phyloP scores from a whole-genome alignment of 345 rosid species.

The Hibiscus trionum region DNA sequence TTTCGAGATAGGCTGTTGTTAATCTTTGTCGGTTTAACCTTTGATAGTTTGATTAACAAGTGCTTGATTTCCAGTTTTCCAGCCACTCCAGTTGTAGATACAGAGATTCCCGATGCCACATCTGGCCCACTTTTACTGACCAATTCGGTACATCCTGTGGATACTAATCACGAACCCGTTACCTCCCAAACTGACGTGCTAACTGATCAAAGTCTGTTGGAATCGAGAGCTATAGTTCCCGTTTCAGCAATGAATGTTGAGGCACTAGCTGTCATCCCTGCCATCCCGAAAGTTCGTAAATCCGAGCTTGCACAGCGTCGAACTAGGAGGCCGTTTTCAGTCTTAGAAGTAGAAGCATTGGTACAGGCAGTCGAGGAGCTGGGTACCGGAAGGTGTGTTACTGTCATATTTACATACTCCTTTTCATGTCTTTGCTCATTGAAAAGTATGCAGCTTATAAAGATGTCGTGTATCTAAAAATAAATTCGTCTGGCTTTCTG shows the following conservation, averaged over 20 bases:
- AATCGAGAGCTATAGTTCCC: conserved; percentile 59
- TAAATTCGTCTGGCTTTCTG: conserved; percentile 11
- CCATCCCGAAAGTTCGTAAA: conserved; percentile 53
- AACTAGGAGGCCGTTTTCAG: conserved; percentile 94
- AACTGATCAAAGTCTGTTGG: conserved; percentile 38
- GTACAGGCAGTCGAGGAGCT: conserved; percentile 84
- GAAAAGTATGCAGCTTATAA: not conserved
- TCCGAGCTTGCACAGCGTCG: conserved; percentile 77
- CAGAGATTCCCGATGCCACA: conserved; percentile 24
- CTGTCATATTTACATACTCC: not conserved
- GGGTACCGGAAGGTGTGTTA: conserved; percentile 82
- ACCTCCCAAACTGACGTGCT: conserved; percentile 34
- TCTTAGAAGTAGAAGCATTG: conserved; percentile 86
- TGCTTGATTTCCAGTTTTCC: conserved; percentile 41
- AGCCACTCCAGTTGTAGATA: conserved; percentile 30
- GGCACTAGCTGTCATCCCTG: conserved; percentile 61
- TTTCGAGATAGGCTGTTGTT: not conserved
- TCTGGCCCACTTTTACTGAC: conserved; percentile 25
- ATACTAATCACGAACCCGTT: conserved; percentile 26
- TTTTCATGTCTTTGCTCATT: not conserved
- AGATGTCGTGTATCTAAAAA: not conserved
- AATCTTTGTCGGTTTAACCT: not conserved
- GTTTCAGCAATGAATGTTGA: conserved; percentile 35
- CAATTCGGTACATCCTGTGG: conserved; percentile 17
- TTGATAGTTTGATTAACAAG: not conserved